These are phyloP conservation scores for Crithidia sp. DNA, from an alignment of 208 protist genomes.

Conservation along the genomic window DNA sequence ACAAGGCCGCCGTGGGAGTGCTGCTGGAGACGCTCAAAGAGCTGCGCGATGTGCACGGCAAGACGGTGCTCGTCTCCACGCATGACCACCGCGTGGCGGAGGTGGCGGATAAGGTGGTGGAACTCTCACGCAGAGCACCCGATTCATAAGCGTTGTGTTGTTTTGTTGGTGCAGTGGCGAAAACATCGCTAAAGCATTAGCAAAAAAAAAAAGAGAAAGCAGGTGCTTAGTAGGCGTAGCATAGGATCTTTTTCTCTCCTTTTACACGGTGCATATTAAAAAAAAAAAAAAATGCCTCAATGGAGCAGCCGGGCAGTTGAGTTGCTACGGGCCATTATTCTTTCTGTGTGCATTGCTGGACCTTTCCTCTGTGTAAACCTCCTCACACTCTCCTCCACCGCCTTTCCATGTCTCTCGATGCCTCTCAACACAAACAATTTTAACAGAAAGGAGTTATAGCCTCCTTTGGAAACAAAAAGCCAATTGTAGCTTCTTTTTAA, in stretches of 20 bases:
- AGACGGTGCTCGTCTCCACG: conserved; percentile 81
- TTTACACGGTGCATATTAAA: not conserved
- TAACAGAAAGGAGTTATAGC: too few species aligned
- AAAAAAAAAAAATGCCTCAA: not conserved
- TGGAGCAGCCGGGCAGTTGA: too few species aligned
- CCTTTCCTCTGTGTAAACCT: too few species aligned
- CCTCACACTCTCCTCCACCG: too few species aligned
- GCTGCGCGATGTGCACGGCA: conserved; percentile 57
- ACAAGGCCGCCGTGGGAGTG: conserved; percentile 43
- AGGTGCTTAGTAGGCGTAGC: not conserved
- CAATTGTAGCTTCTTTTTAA: too few species aligned
- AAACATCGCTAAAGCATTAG: too few species aligned
- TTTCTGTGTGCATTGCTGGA: not conserved
- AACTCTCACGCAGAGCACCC: conserved; percentile 19
- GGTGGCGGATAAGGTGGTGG: conserved; percentile 64
- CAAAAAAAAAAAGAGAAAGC: not conserved
- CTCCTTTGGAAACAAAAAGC: too few species aligned
- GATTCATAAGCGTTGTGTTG: not conserved
- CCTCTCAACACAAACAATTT: too few species aligned
- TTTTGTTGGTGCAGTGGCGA: not conserved
- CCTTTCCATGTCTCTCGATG: too few species aligned
- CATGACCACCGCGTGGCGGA: conserved; percentile 66
- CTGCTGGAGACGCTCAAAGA: conserved; percentile 60
- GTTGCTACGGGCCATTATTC: not conserved
- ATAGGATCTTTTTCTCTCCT: too few species aligned